Evolutionary conservation across 352 stramenopile genomes (phyloP).

Genomic region (Pythium monospermum): DNA sequence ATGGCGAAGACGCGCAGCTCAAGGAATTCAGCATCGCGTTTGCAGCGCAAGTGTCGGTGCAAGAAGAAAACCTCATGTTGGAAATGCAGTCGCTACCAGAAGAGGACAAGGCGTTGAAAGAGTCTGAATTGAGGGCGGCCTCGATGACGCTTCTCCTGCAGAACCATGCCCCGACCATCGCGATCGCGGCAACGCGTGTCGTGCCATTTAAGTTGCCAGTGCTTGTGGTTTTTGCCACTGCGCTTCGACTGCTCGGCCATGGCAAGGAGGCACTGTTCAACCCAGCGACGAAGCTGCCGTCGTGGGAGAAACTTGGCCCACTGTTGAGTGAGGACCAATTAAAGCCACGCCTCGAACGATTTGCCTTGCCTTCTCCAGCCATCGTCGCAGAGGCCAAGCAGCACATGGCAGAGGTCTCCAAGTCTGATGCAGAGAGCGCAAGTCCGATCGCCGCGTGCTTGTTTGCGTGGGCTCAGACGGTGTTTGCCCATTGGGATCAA

Average conservation of each 20-base stretch:
- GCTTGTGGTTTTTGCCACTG: conserved; percentile 42
- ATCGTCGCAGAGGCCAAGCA: conserved; percentile 34
- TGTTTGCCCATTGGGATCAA: conserved; percentile 46
- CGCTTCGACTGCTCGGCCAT: conserved; percentile 46
- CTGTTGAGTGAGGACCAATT: conserved; percentile 38
- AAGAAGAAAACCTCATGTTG: conserved; percentile 56
- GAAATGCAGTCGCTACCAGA: conserved; percentile 41
- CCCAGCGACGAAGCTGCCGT: conserved; percentile 45
- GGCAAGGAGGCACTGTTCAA: conserved; percentile 34
- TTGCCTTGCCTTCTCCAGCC: conserved; percentile 17
- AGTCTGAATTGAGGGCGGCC: conserved; percentile 45
- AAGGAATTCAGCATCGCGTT: conserved; percentile 68
- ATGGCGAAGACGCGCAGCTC: conserved; percentile 41
- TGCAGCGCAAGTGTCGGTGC: conserved; percentile 40
- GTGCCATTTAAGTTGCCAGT: conserved; percentile 57
- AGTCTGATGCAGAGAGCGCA: conserved; percentile 44
- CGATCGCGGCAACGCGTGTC: conserved; percentile 32
- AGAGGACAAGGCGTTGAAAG: conserved; percentile 42
- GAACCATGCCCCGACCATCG: conserved; percentile 47
- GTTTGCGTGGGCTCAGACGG: conserved; percentile 49
- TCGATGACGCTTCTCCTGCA: conserved; percentile 50
- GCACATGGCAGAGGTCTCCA: conserved; percentile 34
- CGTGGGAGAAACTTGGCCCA: conserved; percentile 58
- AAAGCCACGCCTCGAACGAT: conserved; percentile 24
- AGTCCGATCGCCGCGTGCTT: conserved; percentile 43